phyloP scores from a whole-genome alignment of 2,329 filamentous ascomycete species.

The Penicillium crustosum region DNA sequence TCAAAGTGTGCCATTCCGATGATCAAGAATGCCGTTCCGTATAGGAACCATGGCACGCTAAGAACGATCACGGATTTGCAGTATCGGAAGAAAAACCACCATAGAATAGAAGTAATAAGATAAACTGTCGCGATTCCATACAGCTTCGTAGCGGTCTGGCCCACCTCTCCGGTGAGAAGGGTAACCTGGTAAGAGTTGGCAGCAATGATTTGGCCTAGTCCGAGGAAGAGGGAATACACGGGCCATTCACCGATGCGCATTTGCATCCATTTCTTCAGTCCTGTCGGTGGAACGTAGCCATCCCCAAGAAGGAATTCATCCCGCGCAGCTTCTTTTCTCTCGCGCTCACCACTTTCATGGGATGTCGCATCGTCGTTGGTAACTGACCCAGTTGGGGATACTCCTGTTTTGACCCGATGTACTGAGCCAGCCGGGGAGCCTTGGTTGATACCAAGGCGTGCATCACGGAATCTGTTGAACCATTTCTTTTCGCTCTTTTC shows the following conservation, averaged over 20 bases:
- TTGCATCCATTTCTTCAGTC: slow-evolving; percentile 56
- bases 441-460: slow-evolving; percentile 55
- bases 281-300: slow-evolving; percentile 58
- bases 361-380: slow-evolving; percentile 41
- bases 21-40: slow-evolving; percentile 62
- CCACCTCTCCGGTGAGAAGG: slow-evolving; percentile 63
- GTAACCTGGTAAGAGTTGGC: slow-evolving; percentile 69
- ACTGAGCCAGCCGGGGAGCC: slow-evolving; percentile 38
- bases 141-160: slow-evolving; percentile 58
- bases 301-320: slow-evolving; percentile 58
- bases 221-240: slow-evolving; percentile 61
- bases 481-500: slow-evolving; percentile 66
- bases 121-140: slow-evolving; percentile 63
- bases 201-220: slow-evolving; percentile 63
- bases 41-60: slow-evolving; percentile 63
- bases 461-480: slow-evolving; percentile 60
- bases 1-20: slow-evolving; percentile 63
- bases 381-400: slow-evolving; percentile 42
- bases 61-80: slow-evolving; percentile 58
- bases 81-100: slow-evolving; percentile 63
- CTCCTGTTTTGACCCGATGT: slow-evolving; percentile 32
- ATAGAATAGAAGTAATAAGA: slow-evolving; percentile 57
- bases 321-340: slow-evolving; percentile 39
- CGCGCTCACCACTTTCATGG: slow-evolving; percentile 33
- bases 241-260: slow-evolving; percentile 64